These are phyloP conservation scores for Termitomyces sp. DNA, from an alignment of 768 basidiomycete species.

Conservation along the genomic window DNA sequence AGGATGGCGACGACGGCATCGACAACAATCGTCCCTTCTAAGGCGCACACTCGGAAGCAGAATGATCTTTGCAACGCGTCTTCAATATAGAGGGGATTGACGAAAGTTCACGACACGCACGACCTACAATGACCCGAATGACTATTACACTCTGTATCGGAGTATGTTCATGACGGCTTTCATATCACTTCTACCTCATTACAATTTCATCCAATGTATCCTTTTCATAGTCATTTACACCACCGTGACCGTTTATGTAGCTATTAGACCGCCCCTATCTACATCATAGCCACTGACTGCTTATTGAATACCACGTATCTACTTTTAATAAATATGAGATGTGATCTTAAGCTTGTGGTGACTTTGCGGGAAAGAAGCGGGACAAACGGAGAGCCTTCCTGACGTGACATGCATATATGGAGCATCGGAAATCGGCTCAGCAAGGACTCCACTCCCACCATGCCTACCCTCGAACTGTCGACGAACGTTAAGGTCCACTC, in stretches of 20 bases:
- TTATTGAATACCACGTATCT: not conserved
- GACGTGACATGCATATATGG: not conserved
- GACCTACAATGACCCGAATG: not conserved
- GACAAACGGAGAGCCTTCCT: not conserved
- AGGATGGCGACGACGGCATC: not conserved
- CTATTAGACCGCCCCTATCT: not conserved
- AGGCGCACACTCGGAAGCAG: not conserved
- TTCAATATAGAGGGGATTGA: not conserved
- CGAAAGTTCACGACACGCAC: not conserved
- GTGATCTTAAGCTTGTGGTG: not conserved
- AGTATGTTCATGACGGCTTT: not conserved
- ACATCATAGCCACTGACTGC: not conserved
- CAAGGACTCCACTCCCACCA: conserved; percentile 11
- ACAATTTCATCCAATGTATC: not conserved
- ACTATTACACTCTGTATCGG: not conserved
- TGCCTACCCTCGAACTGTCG: conserved; percentile 43
- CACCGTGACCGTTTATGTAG: not conserved
- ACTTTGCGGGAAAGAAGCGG: not conserved
- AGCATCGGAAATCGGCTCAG: too few relatives aligned
- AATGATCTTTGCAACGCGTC: not conserved
- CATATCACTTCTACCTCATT: not conserved
- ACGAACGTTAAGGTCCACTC: conserved; percentile 42
- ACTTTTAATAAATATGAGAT: not conserved
- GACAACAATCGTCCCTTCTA: not conserved
- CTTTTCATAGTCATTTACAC: not conserved